Evolutionary conservation across 768 basidiomycete species (phyloP).

Genomic region (Trametes gibbosa): DNA sequence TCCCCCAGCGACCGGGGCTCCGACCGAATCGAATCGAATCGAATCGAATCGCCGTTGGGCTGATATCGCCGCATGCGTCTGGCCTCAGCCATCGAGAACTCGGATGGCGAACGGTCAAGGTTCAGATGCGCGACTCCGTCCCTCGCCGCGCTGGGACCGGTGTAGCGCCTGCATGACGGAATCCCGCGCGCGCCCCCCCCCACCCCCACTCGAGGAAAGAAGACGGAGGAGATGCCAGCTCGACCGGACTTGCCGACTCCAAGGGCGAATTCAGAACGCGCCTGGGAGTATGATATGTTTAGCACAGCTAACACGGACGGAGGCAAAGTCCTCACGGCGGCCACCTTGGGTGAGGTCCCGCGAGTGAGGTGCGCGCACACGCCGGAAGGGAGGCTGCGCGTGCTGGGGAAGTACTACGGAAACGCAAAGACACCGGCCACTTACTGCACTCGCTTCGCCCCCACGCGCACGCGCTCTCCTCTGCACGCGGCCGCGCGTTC

Average conservation of each 20-base stretch:
- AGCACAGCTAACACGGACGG: too few relatives aligned
- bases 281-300: too few relatives aligned
- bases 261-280: too few relatives aligned
- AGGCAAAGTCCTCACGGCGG: too few relatives aligned
- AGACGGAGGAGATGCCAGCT: background rate
- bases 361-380: background rate
- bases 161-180: background rate
- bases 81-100: background rate
- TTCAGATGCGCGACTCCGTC: background rate
- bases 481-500: background rate
- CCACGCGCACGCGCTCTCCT: background rate
- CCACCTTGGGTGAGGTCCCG: too few relatives aligned
- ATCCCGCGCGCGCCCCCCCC: background rate
- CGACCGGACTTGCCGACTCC: too few relatives aligned
- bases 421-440: background rate
- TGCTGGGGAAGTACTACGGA: background rate
- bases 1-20: background rate
- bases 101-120: background rate
- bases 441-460: background rate
- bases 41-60: background rate
- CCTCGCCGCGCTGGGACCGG: constrained; percentile 15
- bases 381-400: background rate
- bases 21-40: background rate
- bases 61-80: background rate
- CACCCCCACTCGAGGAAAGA: background rate